Percentiles rank a stretch among this genome's conserved stretches.
Conservation (phyloP, 2,329 filamentous ascomycete genomes). For the Coniochaeta ligniaria region DNA sequence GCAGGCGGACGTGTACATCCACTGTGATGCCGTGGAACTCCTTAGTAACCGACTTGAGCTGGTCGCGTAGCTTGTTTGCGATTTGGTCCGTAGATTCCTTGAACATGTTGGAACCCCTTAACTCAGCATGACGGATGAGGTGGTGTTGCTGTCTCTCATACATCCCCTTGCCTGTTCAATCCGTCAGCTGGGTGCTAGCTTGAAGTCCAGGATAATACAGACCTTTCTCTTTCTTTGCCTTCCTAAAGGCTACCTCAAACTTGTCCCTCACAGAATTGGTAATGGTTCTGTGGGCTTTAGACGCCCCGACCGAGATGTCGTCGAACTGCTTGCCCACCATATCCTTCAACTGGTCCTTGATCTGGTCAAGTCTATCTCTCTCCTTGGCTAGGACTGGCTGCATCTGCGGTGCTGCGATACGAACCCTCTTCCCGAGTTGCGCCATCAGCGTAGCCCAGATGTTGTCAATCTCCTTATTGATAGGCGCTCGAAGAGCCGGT, state of each 20-base stretch:
- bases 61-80: not conserved
- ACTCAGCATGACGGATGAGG: not conserved
- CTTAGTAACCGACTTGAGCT: not conserved
- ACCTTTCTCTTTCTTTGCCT: not conserved
- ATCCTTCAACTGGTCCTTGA: not conserved
- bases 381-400: not conserved
- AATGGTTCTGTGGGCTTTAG: not conserved
- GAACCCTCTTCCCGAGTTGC: not conserved
- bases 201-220: too few species aligned
- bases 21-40: not conserved
- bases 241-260: conserved; percentile 3
- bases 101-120: not conserved
- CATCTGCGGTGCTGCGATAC: not conserved
- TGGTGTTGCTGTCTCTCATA: not conserved
- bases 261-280: not conserved
- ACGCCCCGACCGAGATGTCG: not conserved
- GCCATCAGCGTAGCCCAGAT: not conserved
- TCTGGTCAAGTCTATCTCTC: not conserved
- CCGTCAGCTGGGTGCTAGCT: not conserved
- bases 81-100: not conserved
- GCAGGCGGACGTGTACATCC: not conserved
- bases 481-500: not conserved
- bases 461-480: not conserved
- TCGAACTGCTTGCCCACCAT: not conserved
- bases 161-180: not conserved